phyloP scores from a whole-genome alignment of 73 alveolate species.

The Paramecium tetraurelia region DNA sequence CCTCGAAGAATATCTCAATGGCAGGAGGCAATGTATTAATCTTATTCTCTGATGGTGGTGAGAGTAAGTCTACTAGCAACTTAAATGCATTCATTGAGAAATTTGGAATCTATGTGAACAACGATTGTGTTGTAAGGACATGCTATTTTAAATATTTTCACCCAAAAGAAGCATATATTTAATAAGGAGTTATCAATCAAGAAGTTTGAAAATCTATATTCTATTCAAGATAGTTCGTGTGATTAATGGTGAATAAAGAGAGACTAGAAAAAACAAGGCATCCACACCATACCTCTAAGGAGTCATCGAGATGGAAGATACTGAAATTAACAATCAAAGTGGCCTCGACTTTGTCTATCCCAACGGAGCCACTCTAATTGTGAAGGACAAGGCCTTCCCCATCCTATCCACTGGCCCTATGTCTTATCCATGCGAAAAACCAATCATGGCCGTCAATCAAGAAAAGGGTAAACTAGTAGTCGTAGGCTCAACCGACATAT shows the following conservation, averaged over 20 bases:
- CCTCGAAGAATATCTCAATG: constrained; percentile 81
- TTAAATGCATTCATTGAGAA: constrained; percentile 92
- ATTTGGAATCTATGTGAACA: constrained; percentile 82
- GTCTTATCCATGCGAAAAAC: constrained; percentile 92
- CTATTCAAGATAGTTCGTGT: constrained; percentile 46
- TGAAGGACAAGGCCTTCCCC: constrained; percentile 86
- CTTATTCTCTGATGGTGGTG: constrained; percentile 96
- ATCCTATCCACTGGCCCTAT: constrained; percentile 91
- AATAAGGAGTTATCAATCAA: constrained; percentile 76
- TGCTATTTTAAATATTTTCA: constrained; percentile 87
- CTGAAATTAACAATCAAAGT: constrained; percentile 74
- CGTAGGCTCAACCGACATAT: constrained; percentile 62
- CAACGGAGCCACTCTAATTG: constrained; percentile 94
- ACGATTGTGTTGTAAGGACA: constrained; percentile 93
- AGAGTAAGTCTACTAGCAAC: constrained; percentile 84
- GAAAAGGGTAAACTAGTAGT: constrained; percentile 71
- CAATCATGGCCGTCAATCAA: constrained; percentile 76
- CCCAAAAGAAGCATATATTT: constrained; percentile 90
- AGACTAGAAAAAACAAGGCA: constrained; percentile 64
- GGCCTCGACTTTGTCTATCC: constrained; percentile 94
- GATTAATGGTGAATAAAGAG: constrained; percentile 74
- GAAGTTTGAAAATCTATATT: constrained; percentile 63
- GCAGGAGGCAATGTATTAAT: constrained; percentile 93
- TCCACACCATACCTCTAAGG: constrained; percentile 66
- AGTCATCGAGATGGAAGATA: constrained; percentile 61